Evolutionary conservation across 331 rosid genomes (phyloP), one percentile per base, ranked within the genome.

Genomic region (Rosa hybrid): DNA sequence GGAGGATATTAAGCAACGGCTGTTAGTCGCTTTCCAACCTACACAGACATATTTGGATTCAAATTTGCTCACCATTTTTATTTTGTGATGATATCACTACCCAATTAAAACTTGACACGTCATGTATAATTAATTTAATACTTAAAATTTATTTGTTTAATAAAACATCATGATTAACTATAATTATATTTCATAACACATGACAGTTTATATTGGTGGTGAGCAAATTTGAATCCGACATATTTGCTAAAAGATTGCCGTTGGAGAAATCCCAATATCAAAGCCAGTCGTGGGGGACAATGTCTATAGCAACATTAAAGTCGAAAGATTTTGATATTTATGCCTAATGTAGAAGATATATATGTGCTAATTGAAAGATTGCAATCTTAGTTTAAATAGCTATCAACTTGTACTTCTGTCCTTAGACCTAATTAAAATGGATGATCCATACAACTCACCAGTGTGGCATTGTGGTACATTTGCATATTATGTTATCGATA

Each of bases 391-490:
- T 8, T 59, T 59, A n/a, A 27, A 1, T 71, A 72, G 14, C 60
- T 7, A 17, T 41, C 34, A 51, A 54, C 8, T 74, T 54, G 78
- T 54, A 38, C 38, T 54, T 38, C 41, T 20, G 68, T 54, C 38
- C 3, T 41, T 34, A 12, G 53, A 7, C n/a, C 78, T 12, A 56
- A n/a, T 12, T 74, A 34, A 34, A 30, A 59, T 59, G 4, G 67
- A 64, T 9, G 65, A 73, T 51, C 65, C 65, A 38, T 54, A 54
- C 72, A 77, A 64, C 73, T 77, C 72, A 76, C 71, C 45, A 8
- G 17, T 76, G 59, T 25, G 30, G 11, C 71, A 65, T 46, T 67
- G 74, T 59, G 75, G 80, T 48, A 42, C 68, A 60, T 71, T 30
- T 30, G n/a, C 69, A 64, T 27, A 27, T 4, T 30, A 64, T 72